Evolutionary conservation across 2,329 filamentous ascomycete genomes (phyloP).

Genomic region (Ustulina deusta): DNA sequence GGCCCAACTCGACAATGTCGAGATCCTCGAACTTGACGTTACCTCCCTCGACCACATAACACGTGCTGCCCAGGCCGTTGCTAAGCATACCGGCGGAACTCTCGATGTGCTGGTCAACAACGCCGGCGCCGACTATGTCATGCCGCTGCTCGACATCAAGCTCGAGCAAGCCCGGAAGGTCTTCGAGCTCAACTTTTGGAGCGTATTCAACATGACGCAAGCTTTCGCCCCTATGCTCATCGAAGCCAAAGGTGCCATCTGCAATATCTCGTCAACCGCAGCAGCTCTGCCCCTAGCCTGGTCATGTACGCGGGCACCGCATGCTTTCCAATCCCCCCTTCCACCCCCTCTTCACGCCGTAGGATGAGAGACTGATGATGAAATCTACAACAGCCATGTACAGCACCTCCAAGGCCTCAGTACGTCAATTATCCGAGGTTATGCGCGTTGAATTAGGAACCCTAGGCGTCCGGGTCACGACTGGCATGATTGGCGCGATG

Average conservation of each 20-base stretch:
- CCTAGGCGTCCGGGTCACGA: slow-evolving; percentile 3
- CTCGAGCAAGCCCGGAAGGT: slow-evolving; percentile 17
- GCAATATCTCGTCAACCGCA: slow-evolving; percentile 14
- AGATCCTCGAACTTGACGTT: slow-evolving; percentile 20
- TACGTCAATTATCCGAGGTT: not conserved
- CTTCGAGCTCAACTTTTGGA: slow-evolving; percentile 30
- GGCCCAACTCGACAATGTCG: not conserved
- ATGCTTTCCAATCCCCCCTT: too few species aligned
- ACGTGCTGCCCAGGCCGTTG: not conserved
- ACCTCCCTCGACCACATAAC: not conserved
- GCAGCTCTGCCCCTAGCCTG: not conserved
- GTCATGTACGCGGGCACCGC: not conserved
- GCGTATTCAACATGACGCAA: not conserved
- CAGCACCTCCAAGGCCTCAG: slow-evolving; percentile 8
- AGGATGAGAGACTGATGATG: too few species aligned
- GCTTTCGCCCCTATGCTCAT: slow-evolving; percentile 22
- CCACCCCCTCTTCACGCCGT: not conserved
- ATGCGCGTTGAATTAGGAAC: slow-evolving; percentile 12
- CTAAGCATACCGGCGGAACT: not conserved
- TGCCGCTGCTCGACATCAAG: slow-evolving; percentile 29
- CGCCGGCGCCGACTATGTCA: slow-evolving; percentile 23
- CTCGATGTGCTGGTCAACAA: slow-evolving; percentile 36
- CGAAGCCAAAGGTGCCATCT: slow-evolving; percentile 15
- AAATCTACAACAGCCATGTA: slow-evolving; percentile 9
- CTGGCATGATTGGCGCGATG: not conserved